A percentile compares a stretch with the other conserved stretches of the same genome.
Evolutionary conservation across 441 rosid species (phyloP).

Genomic region (Gossypium trilobum): DNA sequence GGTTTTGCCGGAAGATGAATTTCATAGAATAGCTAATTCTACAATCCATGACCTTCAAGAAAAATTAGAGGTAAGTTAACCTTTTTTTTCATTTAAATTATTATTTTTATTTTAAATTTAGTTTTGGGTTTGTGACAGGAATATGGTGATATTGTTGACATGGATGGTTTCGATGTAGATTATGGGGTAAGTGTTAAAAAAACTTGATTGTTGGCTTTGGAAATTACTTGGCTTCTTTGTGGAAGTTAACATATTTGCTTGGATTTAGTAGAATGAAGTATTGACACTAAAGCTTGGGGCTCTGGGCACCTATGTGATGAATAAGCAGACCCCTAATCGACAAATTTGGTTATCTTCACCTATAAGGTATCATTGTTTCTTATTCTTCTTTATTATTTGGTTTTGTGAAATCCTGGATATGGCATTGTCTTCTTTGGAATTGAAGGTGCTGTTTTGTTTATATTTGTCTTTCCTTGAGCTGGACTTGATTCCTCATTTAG

Average conservation of each 20-base stretch:
- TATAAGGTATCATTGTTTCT: conserved; percentile 31
- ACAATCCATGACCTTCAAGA: conserved; percentile 69
- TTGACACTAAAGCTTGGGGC: conserved; percentile 59
- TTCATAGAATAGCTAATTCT: conserved; percentile 62
- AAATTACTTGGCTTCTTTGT: background rate
- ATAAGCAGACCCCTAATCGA: conserved; percentile 67
- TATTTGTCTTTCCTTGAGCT: background rate
- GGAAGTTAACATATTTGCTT: background rate
- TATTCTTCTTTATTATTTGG: background rate
- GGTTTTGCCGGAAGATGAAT: conserved; percentile 74
- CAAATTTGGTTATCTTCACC: conserved; percentile 74
- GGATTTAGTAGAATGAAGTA: conserved; percentile 53
- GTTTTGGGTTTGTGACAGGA: conserved; percentile 36
- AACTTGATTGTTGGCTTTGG: background rate
- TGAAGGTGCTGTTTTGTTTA: background rate
- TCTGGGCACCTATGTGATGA: conserved; percentile 57
- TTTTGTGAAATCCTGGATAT: background rate
- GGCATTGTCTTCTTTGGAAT: background rate
- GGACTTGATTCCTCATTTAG: background rate
- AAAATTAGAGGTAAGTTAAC: conserved; percentile 54
- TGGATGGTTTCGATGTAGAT: conserved; percentile 84
- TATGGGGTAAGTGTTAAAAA: conserved; percentile 54
- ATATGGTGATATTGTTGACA: conserved; percentile 60
- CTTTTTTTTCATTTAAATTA: background rate
- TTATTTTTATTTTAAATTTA: background rate